phyloP scores from a whole-genome alignment of 306 rosid genomes.

The Mimosa bimucronata region DNA sequence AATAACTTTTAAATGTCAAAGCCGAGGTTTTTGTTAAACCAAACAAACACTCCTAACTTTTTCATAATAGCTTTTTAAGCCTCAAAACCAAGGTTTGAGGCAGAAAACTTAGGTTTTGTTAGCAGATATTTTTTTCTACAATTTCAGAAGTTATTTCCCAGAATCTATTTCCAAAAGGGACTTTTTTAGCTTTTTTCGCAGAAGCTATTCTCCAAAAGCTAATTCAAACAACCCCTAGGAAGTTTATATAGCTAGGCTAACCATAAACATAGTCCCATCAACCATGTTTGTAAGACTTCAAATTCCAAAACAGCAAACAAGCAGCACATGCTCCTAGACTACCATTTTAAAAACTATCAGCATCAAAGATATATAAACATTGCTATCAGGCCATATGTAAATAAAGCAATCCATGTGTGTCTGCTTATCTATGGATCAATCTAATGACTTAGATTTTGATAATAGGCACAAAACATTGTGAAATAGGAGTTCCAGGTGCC shows the following conservation, averaged over 20 bases:
- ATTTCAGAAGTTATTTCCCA: too few species aligned
- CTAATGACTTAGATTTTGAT: background rate
- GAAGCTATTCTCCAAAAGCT: too few species aligned
- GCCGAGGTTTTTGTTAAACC: too few species aligned
- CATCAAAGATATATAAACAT: slow-evolving; percentile 5
- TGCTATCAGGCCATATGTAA: background rate
- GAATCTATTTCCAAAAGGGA: too few species aligned
- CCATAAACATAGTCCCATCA: slow-evolving; percentile 2
- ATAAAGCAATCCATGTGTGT: background rate
- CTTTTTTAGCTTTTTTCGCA: too few species aligned
- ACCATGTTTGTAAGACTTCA: slow-evolving; percentile 21
- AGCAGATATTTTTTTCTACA: too few species aligned
- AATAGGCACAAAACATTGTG: background rate
- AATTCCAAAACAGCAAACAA: background rate
- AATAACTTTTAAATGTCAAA: too few species aligned
- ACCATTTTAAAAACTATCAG: background rate
- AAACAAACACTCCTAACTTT: too few species aligned
- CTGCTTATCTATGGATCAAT: background rate
- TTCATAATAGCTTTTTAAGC: too few species aligned
- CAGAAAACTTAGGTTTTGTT: too few species aligned
- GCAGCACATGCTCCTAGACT: background rate
- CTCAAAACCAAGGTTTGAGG: too few species aligned
- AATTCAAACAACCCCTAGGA: too few species aligned
- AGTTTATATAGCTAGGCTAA: slow-evolving; percentile 11
- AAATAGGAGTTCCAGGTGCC: slow-evolving; percentile 17